Conservation (phyloP, 768 basidiomycete genomes). For the Pleurotus tuoliensis region DNA sequence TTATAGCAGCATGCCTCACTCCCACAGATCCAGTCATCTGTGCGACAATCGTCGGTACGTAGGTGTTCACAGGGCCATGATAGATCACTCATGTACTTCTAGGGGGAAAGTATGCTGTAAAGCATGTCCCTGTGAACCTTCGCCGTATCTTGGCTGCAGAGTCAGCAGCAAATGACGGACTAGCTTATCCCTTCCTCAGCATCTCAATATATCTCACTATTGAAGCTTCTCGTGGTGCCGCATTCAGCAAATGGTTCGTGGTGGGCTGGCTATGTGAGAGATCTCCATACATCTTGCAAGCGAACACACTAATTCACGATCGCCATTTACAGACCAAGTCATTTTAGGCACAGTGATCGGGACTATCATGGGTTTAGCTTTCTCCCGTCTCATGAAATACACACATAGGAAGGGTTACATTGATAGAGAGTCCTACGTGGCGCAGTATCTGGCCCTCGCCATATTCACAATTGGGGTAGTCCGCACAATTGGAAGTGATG, state of each 20-base stretch:
- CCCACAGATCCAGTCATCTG: slow-evolving; percentile 96
- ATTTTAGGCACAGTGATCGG: slow-evolving; percentile 71
- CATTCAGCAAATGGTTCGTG: slow-evolving; percentile 82
- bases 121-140: slow-evolving; percentile 70
- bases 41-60: slow-evolving; percentile 70
- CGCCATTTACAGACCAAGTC: slow-evolving; percentile 61
- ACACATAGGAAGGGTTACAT: slow-evolving; percentile 61
- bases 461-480: slow-evolving; percentile 78
- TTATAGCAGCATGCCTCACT: slow-evolving; percentile 85
- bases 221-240: slow-evolving; percentile 56
- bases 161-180: slow-evolving; percentile 92
- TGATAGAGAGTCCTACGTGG: slow-evolving; percentile 83
- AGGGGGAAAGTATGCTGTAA: slow-evolving; percentile 71
- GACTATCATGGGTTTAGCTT: slow-evolving; percentile 47
- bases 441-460: slow-evolving; percentile 74
- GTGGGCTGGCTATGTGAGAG: slow-evolving; percentile 75
- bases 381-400: slow-evolving; percentile 70
- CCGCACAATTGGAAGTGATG: slow-evolving; percentile 79
- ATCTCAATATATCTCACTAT: slow-evolving; percentile 83
- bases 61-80: background rate
- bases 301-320: background rate
- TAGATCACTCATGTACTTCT: background rate
- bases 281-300: background rate
- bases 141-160: slow-evolving; percentile 83
- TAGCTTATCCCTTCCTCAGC: slow-evolving; percentile 89